These are phyloP conservation scores for Ochetophila trinervis DNA, from an alignment of 306 rosid genomes.

Conservation along the genomic window DNA sequence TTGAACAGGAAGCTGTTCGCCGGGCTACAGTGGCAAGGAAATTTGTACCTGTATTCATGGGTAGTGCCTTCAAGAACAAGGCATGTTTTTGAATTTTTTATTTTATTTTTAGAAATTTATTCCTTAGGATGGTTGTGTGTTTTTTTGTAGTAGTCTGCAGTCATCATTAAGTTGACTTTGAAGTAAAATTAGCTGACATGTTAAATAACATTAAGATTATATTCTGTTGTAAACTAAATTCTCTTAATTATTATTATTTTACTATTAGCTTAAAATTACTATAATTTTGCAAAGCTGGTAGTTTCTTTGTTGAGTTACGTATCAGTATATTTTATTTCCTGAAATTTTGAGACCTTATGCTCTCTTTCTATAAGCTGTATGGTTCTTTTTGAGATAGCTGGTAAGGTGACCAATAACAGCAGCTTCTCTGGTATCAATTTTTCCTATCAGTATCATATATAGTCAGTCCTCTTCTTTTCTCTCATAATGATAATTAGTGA, in stretches of 20 bases:
- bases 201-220: neutral
- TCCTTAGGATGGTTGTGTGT: neutral
- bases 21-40: slow-evolving; percentile 82
- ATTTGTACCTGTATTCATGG: slow-evolving; percentile 96
- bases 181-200: too few species aligned
- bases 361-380: too few species aligned
- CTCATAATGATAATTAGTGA: neutral
- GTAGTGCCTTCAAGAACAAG: slow-evolving; percentile 98
- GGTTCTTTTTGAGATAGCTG: too few species aligned
- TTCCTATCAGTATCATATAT: neutral
- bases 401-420: too few species aligned
- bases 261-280: neutral
- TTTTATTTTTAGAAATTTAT: neutral
- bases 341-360: neutral
- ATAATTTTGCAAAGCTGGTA: neutral
- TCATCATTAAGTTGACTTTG: neutral
- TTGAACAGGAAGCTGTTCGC: slow-evolving; percentile 76
- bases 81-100: slow-evolving; percentile 28
- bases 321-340: neutral
- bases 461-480: neutral
- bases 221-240: neutral
- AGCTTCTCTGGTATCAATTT: too few species aligned
- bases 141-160: too few species aligned
- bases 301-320: neutral
- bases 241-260: neutral